Percentiles rank a stretch among this genome's conserved stretches.
phyloP scores from a whole-genome alignment of 176 grass and related monocot species.

The Juncus effusus region DNA sequence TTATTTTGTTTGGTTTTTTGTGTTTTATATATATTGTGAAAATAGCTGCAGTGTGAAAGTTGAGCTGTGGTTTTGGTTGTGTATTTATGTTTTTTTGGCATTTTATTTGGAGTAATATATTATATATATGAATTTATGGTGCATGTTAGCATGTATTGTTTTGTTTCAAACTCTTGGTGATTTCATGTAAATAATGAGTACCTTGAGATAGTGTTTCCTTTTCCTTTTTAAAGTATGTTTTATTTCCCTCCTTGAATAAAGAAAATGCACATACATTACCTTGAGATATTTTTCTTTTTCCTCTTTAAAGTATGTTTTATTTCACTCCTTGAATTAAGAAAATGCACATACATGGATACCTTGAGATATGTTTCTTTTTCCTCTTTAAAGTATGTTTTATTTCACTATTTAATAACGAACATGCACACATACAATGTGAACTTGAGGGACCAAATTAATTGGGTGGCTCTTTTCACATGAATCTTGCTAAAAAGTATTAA shows the following conservation, averaged over 20 bases:
- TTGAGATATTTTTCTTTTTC: not conserved
- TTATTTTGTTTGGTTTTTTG: slow-evolving; percentile 8
- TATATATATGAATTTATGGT: not conserved
- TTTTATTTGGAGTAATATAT: slow-evolving; percentile 2
- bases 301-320: no score
- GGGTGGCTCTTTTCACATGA: slow-evolving; percentile 9
- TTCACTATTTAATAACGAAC: no score
- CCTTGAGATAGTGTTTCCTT: not conserved
- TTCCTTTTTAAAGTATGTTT: no score
- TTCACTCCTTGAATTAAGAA: no score
- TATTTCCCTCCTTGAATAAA: no score
- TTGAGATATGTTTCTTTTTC: not conserved
- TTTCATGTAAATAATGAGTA: not conserved
- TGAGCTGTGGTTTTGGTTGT: slow-evolving; percentile 16
- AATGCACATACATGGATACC: not conserved
- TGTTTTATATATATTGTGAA: slow-evolving; percentile 34
- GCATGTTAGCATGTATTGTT: not conserved
- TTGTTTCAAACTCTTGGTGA: not conserved
- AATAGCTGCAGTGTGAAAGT: slow-evolving; percentile 7
- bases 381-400: no score
- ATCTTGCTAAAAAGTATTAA: slow-evolving; percentile 1
- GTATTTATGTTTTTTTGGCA: slow-evolving; percentile 15
- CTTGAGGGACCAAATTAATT: not conserved
- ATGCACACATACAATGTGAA: not conserved
- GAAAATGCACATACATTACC: not conserved